These are phyloP conservation scores for Leptodermis oblonga DNA, from an alignment of 257 asterid species.

Conservation along the genomic window DNA sequence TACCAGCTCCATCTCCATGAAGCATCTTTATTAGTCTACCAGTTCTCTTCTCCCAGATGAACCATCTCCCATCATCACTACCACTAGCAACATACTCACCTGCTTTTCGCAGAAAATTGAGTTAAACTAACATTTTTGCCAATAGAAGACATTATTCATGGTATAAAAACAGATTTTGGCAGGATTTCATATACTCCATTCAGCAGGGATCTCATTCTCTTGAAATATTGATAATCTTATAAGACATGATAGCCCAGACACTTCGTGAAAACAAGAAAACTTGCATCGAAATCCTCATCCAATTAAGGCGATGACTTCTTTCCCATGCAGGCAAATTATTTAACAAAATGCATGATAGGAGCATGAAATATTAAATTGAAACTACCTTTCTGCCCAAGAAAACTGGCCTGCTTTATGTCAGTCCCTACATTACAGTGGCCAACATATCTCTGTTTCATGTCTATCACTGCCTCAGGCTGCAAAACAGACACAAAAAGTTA, in stretches of 20 bases:
- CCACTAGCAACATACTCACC: slow-evolving; percentile 96
- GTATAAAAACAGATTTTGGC: neutral
- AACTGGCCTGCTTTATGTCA: slow-evolving; percentile 96
- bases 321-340: slow-evolving; percentile 1
- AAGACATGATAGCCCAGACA: neutral
- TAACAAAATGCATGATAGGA: slow-evolving; percentile 5
- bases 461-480: slow-evolving; percentile 82
- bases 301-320: neutral
- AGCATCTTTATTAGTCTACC: slow-evolving; percentile 87
- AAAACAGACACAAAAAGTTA: slow-evolving; percentile 20
- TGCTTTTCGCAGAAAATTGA: slow-evolving; percentile 24
- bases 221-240: neutral
- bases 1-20: slow-evolving; percentile 91
- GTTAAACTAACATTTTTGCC: neutral
- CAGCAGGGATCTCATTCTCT: neutral
- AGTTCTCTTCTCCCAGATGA: slow-evolving; percentile 90
- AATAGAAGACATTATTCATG: neutral
- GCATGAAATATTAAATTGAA: slow-evolving; percentile 12
- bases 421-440: slow-evolving; percentile 95
- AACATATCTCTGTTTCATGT: slow-evolving; percentile 88
- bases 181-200: neutral
- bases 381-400: slow-evolving; percentile 87
- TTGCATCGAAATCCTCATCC: neutral
- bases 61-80: slow-evolving; percentile 99
- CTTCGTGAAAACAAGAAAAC: neutral